Evolutionary conservation across 805 yeast species (phyloP).

Genomic region (Cyberlindnera mrakii): DNA sequence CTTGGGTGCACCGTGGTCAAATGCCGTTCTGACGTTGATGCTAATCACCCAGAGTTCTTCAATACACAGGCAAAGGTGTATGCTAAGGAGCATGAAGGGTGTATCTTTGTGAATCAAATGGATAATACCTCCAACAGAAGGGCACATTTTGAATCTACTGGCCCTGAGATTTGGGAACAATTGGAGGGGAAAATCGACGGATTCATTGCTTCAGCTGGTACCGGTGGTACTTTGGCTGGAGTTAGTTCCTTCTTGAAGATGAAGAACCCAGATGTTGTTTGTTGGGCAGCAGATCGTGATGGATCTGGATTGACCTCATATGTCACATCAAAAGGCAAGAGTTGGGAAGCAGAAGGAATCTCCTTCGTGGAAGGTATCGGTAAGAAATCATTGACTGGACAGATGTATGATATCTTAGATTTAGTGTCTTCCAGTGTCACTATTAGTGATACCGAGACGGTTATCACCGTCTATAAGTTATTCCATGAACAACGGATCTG

Average conservation of each 20-base stretch:
- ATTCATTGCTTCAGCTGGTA: conserved; percentile 74
- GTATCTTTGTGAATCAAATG: conserved; percentile 76
- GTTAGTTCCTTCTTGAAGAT: conserved; percentile 58
- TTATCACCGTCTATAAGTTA: conserved; percentile 13
- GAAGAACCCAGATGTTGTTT: conserved; percentile 30
- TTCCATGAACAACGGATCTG: conserved; percentile 14
- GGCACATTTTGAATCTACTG: conserved; percentile 63
- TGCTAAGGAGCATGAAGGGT: conserved; percentile 34
- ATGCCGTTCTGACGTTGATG: conserved; percentile 54
- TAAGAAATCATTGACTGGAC: conserved; percentile 18
- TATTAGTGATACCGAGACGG: conserved; percentile 14
- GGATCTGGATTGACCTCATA: conserved; percentile 57
- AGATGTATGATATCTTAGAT: conserved; percentile 14
- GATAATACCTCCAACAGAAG: conserved; percentile 73
- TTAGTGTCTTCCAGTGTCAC: conserved; percentile 15
- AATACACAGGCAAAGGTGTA: conserved; percentile 25
- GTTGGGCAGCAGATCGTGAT: conserved; percentile 73
- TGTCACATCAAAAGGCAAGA: conserved; percentile 14
- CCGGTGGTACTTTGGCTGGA: conserved; percentile 82
- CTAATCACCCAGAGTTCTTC: conserved; percentile 42
- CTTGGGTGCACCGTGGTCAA: conserved; percentile 62
- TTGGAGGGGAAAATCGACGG: conserved; percentile 46
- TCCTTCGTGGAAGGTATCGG: conserved; percentile 24
- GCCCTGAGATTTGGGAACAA: conserved; percentile 72
- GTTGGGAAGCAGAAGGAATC: conserved; percentile 20